phyloP scores from a whole-genome alignment of 2,329 filamentous ascomycete genomes.

The Cercospora zeina region DNA sequence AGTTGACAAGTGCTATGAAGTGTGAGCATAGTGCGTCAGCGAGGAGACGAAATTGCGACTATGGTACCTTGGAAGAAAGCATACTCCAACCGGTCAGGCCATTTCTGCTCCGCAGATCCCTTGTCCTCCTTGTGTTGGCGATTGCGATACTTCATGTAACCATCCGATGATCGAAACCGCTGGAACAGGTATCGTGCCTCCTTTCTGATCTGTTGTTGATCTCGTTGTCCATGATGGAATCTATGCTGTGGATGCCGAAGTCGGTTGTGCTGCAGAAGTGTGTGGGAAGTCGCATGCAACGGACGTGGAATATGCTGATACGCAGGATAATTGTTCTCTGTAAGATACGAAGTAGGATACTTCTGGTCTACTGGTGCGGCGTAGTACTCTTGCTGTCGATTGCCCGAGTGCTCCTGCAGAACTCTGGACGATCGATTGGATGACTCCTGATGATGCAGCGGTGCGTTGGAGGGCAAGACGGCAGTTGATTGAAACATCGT shows the following conservation, averaged over 20 bases:
- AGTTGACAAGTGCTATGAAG: slow-evolving; percentile 51
- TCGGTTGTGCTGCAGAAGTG: slow-evolving; percentile 22
- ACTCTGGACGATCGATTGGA: slow-evolving; percentile 38
- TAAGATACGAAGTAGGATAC: slow-evolving; percentile 35
- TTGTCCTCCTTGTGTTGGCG: slow-evolving; percentile 43
- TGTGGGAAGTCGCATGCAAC: slow-evolving; percentile 23
- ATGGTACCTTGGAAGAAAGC: slow-evolving; percentile 51
- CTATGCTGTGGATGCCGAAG: slow-evolving; percentile 19
- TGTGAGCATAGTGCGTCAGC: neutral
- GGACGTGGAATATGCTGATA: slow-evolving; percentile 17
- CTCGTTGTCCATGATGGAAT: slow-evolving; percentile 13
- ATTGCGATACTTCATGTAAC: slow-evolving; percentile 50
- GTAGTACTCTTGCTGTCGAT: slow-evolving; percentile 42
- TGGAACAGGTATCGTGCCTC: slow-evolving; percentile 33
- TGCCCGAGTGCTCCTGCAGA: slow-evolving; percentile 47
- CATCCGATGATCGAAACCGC: slow-evolving; percentile 41
- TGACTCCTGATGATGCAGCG: slow-evolving; percentile 38
- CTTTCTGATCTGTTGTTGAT: slow-evolving; percentile 25
- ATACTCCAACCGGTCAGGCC: slow-evolving; percentile 51
- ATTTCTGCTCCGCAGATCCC: slow-evolving; percentile 41
- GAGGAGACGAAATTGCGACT: neutral
- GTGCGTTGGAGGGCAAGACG: slow-evolving; percentile 48
- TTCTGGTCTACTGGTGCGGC: slow-evolving; percentile 36
- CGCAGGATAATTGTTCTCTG: slow-evolving; percentile 31
- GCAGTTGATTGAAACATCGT: slow-evolving; percentile 42